Percentiles rank a stretch among this genome's conserved stretches.
Conservation (phyloP, 306 rosid species). For the Gastrolobium villosum region DNA sequence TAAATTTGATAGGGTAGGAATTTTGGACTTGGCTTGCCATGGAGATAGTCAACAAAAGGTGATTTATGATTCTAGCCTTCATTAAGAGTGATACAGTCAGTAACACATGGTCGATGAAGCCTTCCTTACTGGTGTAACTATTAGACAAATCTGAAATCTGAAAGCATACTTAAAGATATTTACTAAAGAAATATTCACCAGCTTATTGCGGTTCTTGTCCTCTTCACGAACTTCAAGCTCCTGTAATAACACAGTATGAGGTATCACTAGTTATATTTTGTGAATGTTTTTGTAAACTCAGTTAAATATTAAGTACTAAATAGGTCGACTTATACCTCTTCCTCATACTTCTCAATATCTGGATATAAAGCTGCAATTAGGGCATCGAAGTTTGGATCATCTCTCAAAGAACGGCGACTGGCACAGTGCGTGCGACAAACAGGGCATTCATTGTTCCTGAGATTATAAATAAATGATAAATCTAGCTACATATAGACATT, state of each 20-base stretch:
- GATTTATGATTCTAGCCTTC: not conserved
- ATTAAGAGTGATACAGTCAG: not conserved
- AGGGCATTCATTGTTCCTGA: constrained; percentile 97
- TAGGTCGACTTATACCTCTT: constrained; percentile 70
- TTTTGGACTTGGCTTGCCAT: constrained; percentile 4
- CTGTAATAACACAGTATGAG: constrained; percentile 57
- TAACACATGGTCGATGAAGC: not conserved
- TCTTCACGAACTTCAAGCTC: constrained; percentile 95
- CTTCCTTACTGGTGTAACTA: constrained; percentile 11
- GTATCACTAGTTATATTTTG: constrained; percentile 38
- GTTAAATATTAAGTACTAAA: constrained; percentile 34
- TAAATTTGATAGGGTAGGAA: constrained; percentile 8
- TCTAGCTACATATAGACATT: constrained; percentile 13
- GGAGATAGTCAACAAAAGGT: constrained; percentile 21
- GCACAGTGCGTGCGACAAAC: constrained; percentile 99
- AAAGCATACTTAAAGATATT: constrained; percentile 45
- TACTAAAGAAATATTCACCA: constrained; percentile 62
- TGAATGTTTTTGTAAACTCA: constrained; percentile 8
- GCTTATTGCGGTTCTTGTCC: constrained; percentile 92
- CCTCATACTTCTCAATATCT: constrained; percentile 92
- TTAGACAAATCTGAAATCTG: constrained; percentile 36
- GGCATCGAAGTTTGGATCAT: constrained; percentile 97
- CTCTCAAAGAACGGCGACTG: constrained; percentile 97
- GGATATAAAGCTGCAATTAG: constrained; percentile 86
- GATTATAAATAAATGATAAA: constrained; percentile 47